A percentile compares a stretch with the other conserved stretches of the same genome.
Conservation (phyloP, 371 early-diverging fungal genomes). For the Gilbertella persicaria region DNA sequence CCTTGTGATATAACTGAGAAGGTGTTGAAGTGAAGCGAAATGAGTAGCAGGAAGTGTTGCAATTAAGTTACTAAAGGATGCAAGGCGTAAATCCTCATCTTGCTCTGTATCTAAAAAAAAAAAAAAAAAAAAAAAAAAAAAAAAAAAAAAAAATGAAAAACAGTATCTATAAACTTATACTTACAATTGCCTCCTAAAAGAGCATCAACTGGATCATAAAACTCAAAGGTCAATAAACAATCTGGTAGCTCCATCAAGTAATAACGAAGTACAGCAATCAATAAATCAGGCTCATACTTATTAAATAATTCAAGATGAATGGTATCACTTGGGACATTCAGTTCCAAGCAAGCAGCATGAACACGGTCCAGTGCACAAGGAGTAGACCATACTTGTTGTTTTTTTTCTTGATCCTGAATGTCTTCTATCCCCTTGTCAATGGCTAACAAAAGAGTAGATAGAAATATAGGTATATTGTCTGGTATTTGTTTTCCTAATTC, state of each 20-base stretch:
- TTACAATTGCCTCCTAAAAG: constrained; percentile 58
- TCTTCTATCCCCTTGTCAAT: constrained; percentile 33
- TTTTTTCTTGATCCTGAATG: constrained; percentile 4
- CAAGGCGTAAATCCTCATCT: constrained; percentile 45
- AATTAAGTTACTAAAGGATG: constrained; percentile 59
- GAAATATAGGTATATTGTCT: constrained; percentile 60
- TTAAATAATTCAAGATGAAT: constrained; percentile 57
- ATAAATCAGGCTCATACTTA: constrained; percentile 55
- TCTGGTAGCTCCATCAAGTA: constrained; percentile 75
- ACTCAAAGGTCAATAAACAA: constrained; percentile 67
- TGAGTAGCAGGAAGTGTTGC: constrained; percentile 56
- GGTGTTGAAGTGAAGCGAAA: constrained; percentile 52
- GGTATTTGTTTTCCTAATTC: constrained; percentile 61
- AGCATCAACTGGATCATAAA: constrained; percentile 73
- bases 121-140: too few relatives aligned
- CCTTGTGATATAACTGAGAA: constrained; percentile 47
- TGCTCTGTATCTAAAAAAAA: constrained; percentile 36
- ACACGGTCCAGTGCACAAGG: constrained; percentile 58
- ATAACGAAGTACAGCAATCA: constrained; percentile 67
- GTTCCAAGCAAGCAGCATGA: constrained; percentile 62
- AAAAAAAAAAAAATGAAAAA: not conserved
- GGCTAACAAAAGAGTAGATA: constrained; percentile 39
- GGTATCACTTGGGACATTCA: constrained; percentile 56
- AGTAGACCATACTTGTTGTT: constrained; percentile 60
- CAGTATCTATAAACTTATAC: too few relatives aligned